Conservation (phyloP, 2,329 filamentous ascomycete genomes). For the Grosmannia serpens region DNA sequence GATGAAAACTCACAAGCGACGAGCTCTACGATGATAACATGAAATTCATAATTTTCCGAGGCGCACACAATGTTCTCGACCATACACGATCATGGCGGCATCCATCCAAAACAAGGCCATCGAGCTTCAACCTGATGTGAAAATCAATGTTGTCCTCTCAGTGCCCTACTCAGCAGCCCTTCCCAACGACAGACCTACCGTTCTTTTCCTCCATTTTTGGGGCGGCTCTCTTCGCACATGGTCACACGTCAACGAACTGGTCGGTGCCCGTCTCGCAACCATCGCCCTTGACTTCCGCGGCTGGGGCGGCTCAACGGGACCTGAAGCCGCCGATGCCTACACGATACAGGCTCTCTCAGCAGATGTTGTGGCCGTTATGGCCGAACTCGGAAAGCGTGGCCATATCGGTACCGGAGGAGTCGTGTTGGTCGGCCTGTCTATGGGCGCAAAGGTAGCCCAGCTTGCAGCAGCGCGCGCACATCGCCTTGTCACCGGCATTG, state of each 20-base stretch:
- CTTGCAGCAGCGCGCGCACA: not conserved
- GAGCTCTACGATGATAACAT: too few species aligned
- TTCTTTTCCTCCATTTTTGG: not conserved
- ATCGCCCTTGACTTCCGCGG: not conserved
- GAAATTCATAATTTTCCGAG: too few species aligned
- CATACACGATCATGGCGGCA: not conserved
- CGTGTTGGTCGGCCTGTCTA: not conserved
- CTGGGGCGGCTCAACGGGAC: not conserved
- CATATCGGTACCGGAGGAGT: not conserved
- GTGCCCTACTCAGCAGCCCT: not conserved
- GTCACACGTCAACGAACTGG: not conserved
- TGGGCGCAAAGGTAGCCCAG: not conserved
- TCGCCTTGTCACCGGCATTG: not conserved
- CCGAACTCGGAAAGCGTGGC: not conserved
- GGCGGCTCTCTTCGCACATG: not conserved
- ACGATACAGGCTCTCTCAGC: not conserved
- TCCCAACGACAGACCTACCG: not conserved
- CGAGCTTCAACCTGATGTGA: not conserved
- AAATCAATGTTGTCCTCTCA: not conserved
- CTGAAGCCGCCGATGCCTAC: not conserved
- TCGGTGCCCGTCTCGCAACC: not conserved
- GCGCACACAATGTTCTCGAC: not conserved
- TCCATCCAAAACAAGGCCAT: not conserved
- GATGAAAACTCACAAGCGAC: too few species aligned
- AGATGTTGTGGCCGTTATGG: not conserved